Percentiles rank a stretch among this genome's conserved stretches.
Conservation (phyloP, 2,329 filamentous ascomycete genomes). For the Teratosphaeria viscida region DNA sequence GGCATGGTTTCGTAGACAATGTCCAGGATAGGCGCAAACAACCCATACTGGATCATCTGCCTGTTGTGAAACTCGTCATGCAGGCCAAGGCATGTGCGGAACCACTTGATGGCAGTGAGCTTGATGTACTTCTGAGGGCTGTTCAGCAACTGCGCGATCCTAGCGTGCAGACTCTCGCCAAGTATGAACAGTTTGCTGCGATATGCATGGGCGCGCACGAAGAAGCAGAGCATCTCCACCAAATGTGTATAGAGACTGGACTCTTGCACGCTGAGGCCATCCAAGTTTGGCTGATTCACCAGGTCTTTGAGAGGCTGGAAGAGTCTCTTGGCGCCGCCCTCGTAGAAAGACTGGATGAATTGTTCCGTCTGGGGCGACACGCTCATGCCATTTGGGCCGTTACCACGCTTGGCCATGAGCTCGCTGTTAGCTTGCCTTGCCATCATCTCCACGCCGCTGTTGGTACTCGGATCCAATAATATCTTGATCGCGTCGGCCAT, state of each 20-base stretch:
- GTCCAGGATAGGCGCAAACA: slow-evolving; percentile 75
- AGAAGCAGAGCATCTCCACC: slow-evolving; percentile 88
- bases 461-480: slow-evolving; percentile 64
- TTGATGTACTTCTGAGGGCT: slow-evolving; percentile 87
- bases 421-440: slow-evolving; percentile 48
- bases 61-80: slow-evolving; percentile 88
- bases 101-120: slow-evolving; percentile 85
- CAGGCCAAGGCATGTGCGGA: slow-evolving; percentile 72
- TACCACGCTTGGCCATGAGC: slow-evolving; percentile 49
- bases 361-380: slow-evolving; percentile 61
- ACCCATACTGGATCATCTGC: slow-evolving; percentile 68
- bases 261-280: slow-evolving; percentile 53
- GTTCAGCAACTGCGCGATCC: slow-evolving; percentile 70
- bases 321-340: slow-evolving; percentile 61
- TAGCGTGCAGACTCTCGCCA: slow-evolving; percentile 62
- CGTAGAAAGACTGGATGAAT: slow-evolving; percentile 83
- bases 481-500: slow-evolving; percentile 93
- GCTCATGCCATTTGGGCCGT: slow-evolving; percentile 5
- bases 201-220: slow-evolving; percentile 77
- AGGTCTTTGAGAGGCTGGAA: slow-evolving; percentile 81
- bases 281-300: slow-evolving; percentile 57
- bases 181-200: slow-evolving; percentile 83
- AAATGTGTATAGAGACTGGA: slow-evolving; percentile 86
- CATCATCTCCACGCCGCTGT: slow-evolving; percentile 50
- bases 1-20: slow-evolving; percentile 79